Percentiles rank a stretch among this genome's conserved stretches.
These are phyloP conservation scores for Mycena metata DNA, from an alignment of 768 basidiomycete species.

Conservation along the genomic window DNA sequence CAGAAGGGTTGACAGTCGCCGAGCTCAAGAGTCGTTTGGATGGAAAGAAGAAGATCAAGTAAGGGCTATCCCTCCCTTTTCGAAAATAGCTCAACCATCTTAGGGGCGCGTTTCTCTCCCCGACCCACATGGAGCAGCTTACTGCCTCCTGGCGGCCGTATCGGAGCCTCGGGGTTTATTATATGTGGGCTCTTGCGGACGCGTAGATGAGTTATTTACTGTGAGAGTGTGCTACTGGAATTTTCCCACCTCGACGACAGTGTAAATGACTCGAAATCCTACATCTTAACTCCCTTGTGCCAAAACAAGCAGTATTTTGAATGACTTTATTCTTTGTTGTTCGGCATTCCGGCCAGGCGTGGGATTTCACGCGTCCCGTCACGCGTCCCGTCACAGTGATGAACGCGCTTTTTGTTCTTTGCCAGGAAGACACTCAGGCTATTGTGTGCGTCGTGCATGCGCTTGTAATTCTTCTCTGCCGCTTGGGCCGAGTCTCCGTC, in stretches of 20 bases:
- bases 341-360: no score
- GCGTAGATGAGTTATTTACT: constrained; percentile 5
- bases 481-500: constrained; percentile 37
- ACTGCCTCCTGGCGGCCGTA: constrained; percentile 87
- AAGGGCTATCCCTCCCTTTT: constrained; percentile 36
- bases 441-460: constrained; percentile 27
- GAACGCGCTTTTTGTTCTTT: constrained; percentile 24
- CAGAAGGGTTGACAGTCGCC: constrained; percentile 69
- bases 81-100: constrained; percentile 6
- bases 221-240: no score
- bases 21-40: constrained; percentile 71
- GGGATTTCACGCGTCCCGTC: not conserved
- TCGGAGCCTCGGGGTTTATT: constrained; percentile 85
- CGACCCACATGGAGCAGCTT: constrained; percentile 84
- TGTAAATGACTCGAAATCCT: no score
- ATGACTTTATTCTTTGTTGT: no score
- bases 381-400: no score
- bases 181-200: constrained; percentile 88
- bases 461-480: constrained; percentile 22
- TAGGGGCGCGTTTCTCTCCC: constrained; percentile 82
- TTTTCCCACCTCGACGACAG: no score
- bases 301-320: no score
- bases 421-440: constrained; percentile 1
- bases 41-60: constrained; percentile 84
- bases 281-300: no score